A percentile compares a stretch with the other conserved stretches of the same genome.
These are phyloP conservation scores for Prunus salicina DNA, from an alignment of 306 rosid species.

Conservation along the genomic window DNA sequence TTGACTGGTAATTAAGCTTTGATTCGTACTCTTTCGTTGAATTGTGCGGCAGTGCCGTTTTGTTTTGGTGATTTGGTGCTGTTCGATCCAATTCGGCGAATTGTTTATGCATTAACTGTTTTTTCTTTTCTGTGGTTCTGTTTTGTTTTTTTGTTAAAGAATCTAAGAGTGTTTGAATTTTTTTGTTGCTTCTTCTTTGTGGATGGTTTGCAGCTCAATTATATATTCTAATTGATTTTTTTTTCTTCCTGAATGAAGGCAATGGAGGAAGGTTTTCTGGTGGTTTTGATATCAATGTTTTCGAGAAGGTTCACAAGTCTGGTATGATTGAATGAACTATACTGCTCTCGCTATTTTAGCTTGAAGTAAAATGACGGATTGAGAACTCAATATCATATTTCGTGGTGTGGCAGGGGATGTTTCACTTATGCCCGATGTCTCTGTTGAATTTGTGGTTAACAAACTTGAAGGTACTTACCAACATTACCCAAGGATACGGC, in stretches of 20 bases:
- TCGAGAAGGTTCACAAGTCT: constrained; percentile 75
- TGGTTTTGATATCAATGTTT: constrained; percentile 91
- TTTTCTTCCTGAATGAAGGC: constrained; percentile 42
- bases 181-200: not conserved
- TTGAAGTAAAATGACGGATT: not conserved
- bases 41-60: not conserved
- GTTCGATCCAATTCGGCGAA: not conserved
- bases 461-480: constrained; percentile 62
- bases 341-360: not conserved
- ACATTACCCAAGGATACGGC: not conserved
- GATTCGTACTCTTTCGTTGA: not conserved
- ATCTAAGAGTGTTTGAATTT: not conserved
- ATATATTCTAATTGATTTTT: not conserved
- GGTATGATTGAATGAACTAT: constrained; percentile 41
- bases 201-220: not conserved
- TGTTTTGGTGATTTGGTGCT: not conserved
- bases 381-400: constrained; percentile 10
- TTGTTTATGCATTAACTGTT: not conserved
- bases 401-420: constrained; percentile 58
- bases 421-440: constrained; percentile 72
- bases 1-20: constrained; percentile 59
- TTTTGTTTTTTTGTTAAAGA: not conserved
- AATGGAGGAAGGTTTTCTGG: constrained; percentile 85
- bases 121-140: not conserved
- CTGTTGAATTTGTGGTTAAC: constrained; percentile 80